Evolutionary conservation across 2,329 filamentous ascomycete species (phyloP), one percentile per base, ranked within the genome.

Genomic region (Lasiodiplodia hormozganensis): DNA sequence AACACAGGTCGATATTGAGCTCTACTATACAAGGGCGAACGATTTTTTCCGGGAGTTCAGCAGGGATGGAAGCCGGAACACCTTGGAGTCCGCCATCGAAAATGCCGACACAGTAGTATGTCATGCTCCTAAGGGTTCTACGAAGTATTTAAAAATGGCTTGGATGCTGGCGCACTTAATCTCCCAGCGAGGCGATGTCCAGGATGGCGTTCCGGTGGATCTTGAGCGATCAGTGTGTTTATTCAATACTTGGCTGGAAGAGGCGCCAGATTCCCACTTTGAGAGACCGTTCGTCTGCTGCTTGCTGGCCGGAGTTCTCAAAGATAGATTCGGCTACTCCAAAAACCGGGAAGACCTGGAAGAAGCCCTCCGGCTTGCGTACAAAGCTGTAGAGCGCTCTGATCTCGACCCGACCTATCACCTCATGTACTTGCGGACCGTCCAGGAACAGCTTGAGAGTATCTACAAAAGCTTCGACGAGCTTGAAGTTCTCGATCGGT

Each of bases 331-430:
- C 28, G n/a, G 34, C 4, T 18, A 18, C 7, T 49, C 58, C 12
- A 38, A 31, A 1, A 31, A 57, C 16, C 47, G 36, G 8, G 12
- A 3, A 11, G 54, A 64, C 28, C 51, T 67, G 7, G 68, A 67
- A 6, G 56, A 68, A 28, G 68, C 68, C 4, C 31, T 69, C 31
- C 18, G 53, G 12, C 31, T 62, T 14, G 53, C 68, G 8, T 18
- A 65, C 11, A n/a, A 21, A 47, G 68, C 68, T 6, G 25, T 68
- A 5, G 28, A 21, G 12, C 58, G 34, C 7, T 62, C 58, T 11
- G 40, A 21, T n/a, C 40, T 62, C 8, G 58, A 62, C n/a, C 58
- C 58, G 11, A 62, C 12, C 23, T 51, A 49, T 12, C 58, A 62
- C 16, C 58, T 62, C 12, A 1, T 47, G 7, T 62, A 62, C 40